Base-by-base conservation (phyloP, 2,329 filamentous ascomycete genomes). In the Aspergillus tamarii region DNA sequence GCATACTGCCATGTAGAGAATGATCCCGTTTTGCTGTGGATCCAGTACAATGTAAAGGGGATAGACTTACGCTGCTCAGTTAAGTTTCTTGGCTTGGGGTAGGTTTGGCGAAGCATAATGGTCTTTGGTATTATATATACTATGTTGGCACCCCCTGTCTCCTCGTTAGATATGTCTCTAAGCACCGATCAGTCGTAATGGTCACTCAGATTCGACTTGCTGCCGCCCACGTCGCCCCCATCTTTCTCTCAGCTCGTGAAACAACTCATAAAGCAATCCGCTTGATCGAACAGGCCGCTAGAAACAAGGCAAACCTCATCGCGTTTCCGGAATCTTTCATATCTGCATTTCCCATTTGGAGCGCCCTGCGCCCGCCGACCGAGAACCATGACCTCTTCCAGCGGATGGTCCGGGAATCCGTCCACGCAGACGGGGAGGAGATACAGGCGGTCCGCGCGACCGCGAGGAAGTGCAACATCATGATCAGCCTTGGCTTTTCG, bases 311-410 rank as follows among this genome's bases (percentile, higher is more conserved):
- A 9, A 79, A 85, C 26, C 73, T 87, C 4, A 78, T 87, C 14
- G 81, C 85, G 32, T 86, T 87, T 65, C 84, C 85, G 0, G 84
- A 87, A 69, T 80, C 82, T 0, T 84, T 78, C 67, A 84, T 87
- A 48, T 79, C 84, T 0, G 84, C 82, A 0, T 87, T 85, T 56
- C 84, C 85, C 0, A 61, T 85, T 23, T 87, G 85, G 84, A 82
- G 80, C 23, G 74, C 83, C 1, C 26, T 84, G 0, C 74, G 77
- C 0, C 69, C 84, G 0, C 85, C 85, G 0, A 80, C 79, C 0
- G 79, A 84, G 6, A 85, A 85, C 62, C 84, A 87, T 62, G 69
- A 73, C 11, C 74, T 85, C 57, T 86, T 86, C 70, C 72, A 76
- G n/a, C 76, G 74, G 6, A 82, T 87, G 74, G 79, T 76, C 1